Evolutionary conservation across 257 asterid genomes (phyloP).

Genomic region (Salvia hispanica): DNA sequence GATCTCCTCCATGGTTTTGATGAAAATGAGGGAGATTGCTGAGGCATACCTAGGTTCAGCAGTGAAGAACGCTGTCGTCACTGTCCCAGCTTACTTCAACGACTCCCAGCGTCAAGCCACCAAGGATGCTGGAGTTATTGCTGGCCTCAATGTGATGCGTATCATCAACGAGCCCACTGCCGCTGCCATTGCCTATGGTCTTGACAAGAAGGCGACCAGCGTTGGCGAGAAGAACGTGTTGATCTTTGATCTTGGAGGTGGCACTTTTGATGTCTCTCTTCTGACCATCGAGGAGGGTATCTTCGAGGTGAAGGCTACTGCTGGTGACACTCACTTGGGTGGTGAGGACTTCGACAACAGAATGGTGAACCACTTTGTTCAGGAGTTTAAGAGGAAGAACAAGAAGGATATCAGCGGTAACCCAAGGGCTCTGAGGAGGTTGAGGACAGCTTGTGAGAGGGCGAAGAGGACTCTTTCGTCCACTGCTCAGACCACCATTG

Average conservation of each 20-base stretch:
- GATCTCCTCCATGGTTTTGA: constrained; percentile 81
- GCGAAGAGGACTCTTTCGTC: constrained; percentile 86
- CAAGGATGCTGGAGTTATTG: constrained; percentile 85
- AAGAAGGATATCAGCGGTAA: constrained; percentile 75
- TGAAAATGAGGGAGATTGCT: constrained; percentile 79
- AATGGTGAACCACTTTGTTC: constrained; percentile 83
- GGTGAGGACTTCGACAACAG: constrained; percentile 88
- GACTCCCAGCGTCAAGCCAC: constrained; percentile 91
- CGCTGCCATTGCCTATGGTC: constrained; percentile 91
- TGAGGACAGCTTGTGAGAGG: constrained; percentile 80
- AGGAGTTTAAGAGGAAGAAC: constrained; percentile 77
- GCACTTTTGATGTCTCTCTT: constrained; percentile 80
- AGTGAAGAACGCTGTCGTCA: constrained; percentile 85
- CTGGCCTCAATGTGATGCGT: constrained; percentile 82
- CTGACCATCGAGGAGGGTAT: constrained; percentile 65
- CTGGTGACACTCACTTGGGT: constrained; percentile 74
- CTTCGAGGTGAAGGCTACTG: constrained; percentile 66
- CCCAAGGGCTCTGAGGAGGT: constrained; percentile 73
- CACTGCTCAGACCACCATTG: constrained; percentile 83
- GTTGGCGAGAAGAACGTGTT: constrained; percentile 80
- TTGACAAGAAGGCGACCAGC: constrained; percentile 82
- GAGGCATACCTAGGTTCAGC: constrained; percentile 72
- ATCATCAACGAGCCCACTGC: constrained; percentile 85
- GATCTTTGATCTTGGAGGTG: constrained; percentile 86
- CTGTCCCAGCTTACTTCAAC: constrained; percentile 82